Evolutionary conservation across 2,329 filamentous ascomycete species (phyloP), one percentile per base, ranked within the genome.

Genomic region (Penicillium expansum): DNA sequence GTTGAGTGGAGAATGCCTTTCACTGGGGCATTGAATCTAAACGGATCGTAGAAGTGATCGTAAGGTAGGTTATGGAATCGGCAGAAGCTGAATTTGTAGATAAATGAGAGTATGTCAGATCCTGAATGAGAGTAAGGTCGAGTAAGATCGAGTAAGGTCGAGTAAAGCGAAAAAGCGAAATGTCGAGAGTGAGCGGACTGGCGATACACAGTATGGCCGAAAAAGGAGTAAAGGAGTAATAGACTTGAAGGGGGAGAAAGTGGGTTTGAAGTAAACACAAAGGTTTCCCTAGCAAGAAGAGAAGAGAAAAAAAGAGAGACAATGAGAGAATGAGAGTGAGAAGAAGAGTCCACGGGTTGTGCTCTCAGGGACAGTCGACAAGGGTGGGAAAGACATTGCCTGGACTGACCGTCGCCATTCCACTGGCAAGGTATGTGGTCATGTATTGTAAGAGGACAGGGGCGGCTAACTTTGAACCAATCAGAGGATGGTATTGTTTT

Each of bases 131-230:
- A 58, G 62, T 56, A 35, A n/a, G 39, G 37, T 33, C 24, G 33
- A 27, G 42, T 22, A 48, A 35, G n/a, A n/a, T n/a, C n/a, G 27
- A 58, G 62, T 56, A 35, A n/a, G 39, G 37, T 33, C 24, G 33
- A 27, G 42, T 22, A 48, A 35, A n/a, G n/a, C n/a, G n/a, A 51
- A 51, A 56, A 43, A 54, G 57, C 50, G 45, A 50, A 50, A 41
- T 37, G 53, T 60, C 42, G 49, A 53, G 63, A 71, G 65, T 63
- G 70, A 73, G 64, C 51, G 70, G 60, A 65, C 64, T 57, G 70
- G 69, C 69, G 63, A 58, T 58, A 72, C 67, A 66, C 68, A 70
- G 70, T 70, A 69, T 69, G 59, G 63, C 64, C 65, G 43, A 52
- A 53, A 57, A 61, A 61, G 52, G 52, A 52, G 55, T 56, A 48